Conservation (phyloP, 1,139 yeast species). For the Hyphopichia wangnamkhiaoensis region DNA sequence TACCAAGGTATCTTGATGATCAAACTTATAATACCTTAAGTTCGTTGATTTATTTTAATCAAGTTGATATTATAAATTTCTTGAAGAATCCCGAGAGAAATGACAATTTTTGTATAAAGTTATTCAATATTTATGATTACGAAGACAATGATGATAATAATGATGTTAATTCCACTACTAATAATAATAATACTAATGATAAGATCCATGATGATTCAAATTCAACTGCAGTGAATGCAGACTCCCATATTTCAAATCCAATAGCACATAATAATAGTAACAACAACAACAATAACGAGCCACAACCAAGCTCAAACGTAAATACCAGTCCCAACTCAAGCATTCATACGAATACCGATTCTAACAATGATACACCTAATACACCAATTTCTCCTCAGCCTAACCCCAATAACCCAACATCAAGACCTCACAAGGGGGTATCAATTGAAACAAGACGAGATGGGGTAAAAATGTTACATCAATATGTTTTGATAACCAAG, state of each 20-base stretch:
- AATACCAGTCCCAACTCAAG: slow-evolving; percentile 1
- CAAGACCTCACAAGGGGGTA: neutral
- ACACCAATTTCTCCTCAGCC: neutral
- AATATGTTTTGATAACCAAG: slow-evolving; percentile 75
- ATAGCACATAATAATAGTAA: neutral
- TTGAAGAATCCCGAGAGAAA: slow-evolving; percentile 53
- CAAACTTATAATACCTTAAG: slow-evolving; percentile 65
- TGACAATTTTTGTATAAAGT: slow-evolving; percentile 41
- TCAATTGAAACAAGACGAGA: slow-evolving; percentile 48
- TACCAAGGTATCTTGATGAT: slow-evolving; percentile 82
- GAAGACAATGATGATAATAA: too few species aligned
- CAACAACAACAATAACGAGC: neutral
- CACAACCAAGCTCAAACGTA: neutral
- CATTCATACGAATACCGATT: slow-evolving; percentile 1
- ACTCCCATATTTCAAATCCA: neutral
- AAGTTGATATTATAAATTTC: slow-evolving; percentile 67
- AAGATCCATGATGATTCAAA: neutral
- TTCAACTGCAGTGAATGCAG: neutral
- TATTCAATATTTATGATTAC: slow-evolving; percentile 56
- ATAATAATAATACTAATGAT: slow-evolving; percentile 9
- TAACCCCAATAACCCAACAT: neutral
- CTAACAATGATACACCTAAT: slow-evolving; percentile 1
- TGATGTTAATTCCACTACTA: too few species aligned
- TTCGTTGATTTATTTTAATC: slow-evolving; percentile 67
- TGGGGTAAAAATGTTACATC: slow-evolving; percentile 79